A percentile compares a stretch with the other conserved stretches of the same genome.
Conservation (phyloP, 1,284 basidiomycete species). For the Volvariella volvacea region DNA sequence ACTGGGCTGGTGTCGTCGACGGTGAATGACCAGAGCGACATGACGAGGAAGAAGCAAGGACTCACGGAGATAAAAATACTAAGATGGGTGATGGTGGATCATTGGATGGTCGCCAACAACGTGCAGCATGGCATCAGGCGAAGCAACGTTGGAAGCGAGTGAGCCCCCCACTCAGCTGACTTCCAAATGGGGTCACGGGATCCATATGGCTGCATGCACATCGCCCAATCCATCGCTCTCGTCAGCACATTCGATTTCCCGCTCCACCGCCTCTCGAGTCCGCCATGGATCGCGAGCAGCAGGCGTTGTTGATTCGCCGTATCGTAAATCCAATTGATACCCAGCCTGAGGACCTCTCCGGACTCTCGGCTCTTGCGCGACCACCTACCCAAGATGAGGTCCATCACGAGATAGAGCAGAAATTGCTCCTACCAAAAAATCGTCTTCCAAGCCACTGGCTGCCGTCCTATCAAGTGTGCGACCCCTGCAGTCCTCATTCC, state of each 20-base stretch:
- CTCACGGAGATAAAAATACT: neutral
- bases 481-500: constrained; percentile 6
- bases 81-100: no score
- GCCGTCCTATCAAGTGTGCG: constrained; percentile 71
- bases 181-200: no score
- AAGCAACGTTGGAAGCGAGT: no score
- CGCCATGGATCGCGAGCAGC: constrained; percentile 23
- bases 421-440: constrained; percentile 59
- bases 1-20: constrained; percentile 18
- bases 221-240: no score
- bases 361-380: constrained; percentile 45
- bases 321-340: constrained; percentile 43
- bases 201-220: no score
- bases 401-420: constrained; percentile 59
- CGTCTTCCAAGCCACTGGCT: constrained; percentile 65
- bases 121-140: no score
- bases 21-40: constrained; percentile 19
- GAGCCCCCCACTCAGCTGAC: no score
- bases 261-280: no score
- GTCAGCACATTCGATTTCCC: no score
- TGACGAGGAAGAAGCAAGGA: constrained; percentile 10
- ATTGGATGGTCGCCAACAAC: no score
- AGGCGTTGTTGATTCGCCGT: constrained; percentile 33
- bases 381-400: constrained; percentile 55
- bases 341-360: constrained; percentile 39